A percentile compares a stretch with the other conserved stretches of the same genome.
phyloP scores from a whole-genome alignment of 2,329 filamentous ascomycete genomes.

The Colletotrichum incanum region DNA sequence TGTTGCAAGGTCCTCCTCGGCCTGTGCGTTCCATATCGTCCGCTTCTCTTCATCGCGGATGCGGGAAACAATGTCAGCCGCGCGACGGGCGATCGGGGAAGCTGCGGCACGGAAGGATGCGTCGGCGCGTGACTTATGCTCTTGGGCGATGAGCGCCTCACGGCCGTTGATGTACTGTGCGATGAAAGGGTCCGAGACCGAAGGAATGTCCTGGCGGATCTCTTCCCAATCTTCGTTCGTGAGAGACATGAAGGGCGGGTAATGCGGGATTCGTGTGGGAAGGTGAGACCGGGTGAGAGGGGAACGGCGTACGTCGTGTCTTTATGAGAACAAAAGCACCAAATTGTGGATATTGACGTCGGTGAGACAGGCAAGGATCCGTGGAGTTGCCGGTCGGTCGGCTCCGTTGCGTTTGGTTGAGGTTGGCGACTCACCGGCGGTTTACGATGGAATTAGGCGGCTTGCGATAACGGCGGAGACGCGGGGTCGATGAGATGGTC shows the following conservation, averaged over 20 bases:
- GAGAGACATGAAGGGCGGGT: constrained; percentile 54
- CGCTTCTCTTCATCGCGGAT: constrained; percentile 82
- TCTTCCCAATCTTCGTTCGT: constrained; percentile 74
- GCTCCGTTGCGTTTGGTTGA: constrained; percentile 2
- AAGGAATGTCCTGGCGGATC: constrained; percentile 70
- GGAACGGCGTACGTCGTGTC: not conserved
- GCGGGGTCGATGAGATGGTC: constrained; percentile 31
- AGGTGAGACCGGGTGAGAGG: not conserved
- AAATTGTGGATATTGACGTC: constrained; percentile 13
- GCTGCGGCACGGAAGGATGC: constrained; percentile 76
- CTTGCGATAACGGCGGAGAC: constrained; percentile 6
- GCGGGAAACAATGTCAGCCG: constrained; percentile 80
- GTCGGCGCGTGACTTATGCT: constrained; percentile 86
- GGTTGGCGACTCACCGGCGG: constrained; percentile 9
- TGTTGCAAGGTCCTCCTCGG: constrained; percentile 74
- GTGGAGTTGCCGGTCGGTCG: constrained; percentile 24
- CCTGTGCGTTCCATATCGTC: constrained; percentile 79
- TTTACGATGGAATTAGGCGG: constrained; percentile 39
- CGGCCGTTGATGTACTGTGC: constrained; percentile 86
- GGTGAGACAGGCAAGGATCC: constrained; percentile 23
- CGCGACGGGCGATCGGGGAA: constrained; percentile 80
- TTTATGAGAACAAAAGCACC: constrained; percentile 4
- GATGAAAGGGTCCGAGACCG: constrained; percentile 80
- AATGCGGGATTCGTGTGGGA: constrained; percentile 5
- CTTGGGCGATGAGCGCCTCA: constrained; percentile 82